phyloP scores from a whole-genome alignment of 2,329 filamentous ascomycete species.

The Colletotrichum tamarilloi region DNA sequence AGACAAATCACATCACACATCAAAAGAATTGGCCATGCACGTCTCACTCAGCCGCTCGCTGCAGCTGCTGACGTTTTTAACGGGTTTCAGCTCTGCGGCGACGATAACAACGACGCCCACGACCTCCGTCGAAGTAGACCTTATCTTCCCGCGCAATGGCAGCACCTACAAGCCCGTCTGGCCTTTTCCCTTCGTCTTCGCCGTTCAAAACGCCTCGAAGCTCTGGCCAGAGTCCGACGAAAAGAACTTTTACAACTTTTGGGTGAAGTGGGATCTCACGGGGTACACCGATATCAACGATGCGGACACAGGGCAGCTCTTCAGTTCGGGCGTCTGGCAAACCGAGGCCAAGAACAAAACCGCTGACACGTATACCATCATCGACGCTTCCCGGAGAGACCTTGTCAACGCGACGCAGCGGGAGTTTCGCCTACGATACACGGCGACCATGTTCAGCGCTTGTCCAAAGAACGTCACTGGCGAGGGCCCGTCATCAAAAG shows the following conservation, averaged over 20 bases:
- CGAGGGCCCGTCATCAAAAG: neutral
- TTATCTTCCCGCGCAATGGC: constrained; percentile 9
- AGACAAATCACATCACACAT: neutral
- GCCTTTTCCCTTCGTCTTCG: constrained; percentile 14
- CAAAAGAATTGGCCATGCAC: neutral
- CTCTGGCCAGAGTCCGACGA: neutral
- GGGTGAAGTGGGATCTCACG: constrained; percentile 9
- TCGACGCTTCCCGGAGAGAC: neutral
- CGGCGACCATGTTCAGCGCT: neutral
- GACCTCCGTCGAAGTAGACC: neutral
- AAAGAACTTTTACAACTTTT: neutral
- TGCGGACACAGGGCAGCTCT: neutral
- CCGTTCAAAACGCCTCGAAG: constrained; percentile 5
- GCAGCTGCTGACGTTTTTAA: neutral
- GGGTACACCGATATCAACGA: constrained; percentile 1
- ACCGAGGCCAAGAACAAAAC: neutral
- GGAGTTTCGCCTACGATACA: neutral
- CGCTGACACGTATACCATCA: neutral
- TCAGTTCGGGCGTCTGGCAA: neutral
- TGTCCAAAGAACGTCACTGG: neutral
- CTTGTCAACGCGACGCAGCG: neutral
- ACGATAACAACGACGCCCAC: neutral
- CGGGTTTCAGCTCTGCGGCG: neutral
- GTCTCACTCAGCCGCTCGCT: neutral
- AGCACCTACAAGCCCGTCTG: constrained; percentile 5